phyloP scores from a whole-genome alignment of 768 basidiomycete genomes.

The Pleurotus pulmonarius region DNA sequence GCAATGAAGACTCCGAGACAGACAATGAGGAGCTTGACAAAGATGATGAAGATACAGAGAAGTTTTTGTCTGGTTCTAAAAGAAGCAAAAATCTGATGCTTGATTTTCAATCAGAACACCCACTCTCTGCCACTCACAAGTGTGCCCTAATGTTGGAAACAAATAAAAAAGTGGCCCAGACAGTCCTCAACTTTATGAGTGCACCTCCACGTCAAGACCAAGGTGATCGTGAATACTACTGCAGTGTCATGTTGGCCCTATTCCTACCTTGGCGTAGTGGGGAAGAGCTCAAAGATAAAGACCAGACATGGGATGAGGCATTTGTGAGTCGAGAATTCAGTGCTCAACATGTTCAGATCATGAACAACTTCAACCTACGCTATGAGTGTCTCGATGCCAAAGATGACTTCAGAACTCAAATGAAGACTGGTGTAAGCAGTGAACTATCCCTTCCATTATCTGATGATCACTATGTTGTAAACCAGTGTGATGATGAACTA shows the following conservation, averaged over 20 bases:
- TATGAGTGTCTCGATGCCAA: slow-evolving; percentile 24
- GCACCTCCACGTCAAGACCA: slow-evolving; percentile 24
- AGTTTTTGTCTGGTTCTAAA: neutral
- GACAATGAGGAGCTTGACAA: too few species aligned
- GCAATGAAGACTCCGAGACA: too few species aligned
- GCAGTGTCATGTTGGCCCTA: slow-evolving; percentile 25
- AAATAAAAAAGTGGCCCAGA: neutral
- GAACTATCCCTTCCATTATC: too few species aligned
- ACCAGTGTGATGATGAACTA: too few species aligned
- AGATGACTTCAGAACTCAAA: slow-evolving; percentile 19
- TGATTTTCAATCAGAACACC: too few species aligned
- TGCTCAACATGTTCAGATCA: slow-evolving; percentile 10
- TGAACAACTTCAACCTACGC: slow-evolving; percentile 20
- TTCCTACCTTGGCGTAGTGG: slow-evolving; percentile 29
- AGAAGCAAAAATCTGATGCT: too few species aligned
- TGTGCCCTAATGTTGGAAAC: too few species aligned
- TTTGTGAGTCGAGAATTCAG: slow-evolving; percentile 12
- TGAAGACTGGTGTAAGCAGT: slow-evolving; percentile 4
- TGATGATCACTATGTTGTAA: too few species aligned
- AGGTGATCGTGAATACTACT: slow-evolving; percentile 29
- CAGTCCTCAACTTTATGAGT: slow-evolving; percentile 26
- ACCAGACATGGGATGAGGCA: slow-evolving; percentile 18
- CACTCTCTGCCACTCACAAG: too few species aligned
- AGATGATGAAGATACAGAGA: neutral
- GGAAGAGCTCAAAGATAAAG: slow-evolving; percentile 16